Base-by-base conservation (phyloP, 2,329 filamentous ascomycete genomes). In the Cadophora sp. region DNA sequence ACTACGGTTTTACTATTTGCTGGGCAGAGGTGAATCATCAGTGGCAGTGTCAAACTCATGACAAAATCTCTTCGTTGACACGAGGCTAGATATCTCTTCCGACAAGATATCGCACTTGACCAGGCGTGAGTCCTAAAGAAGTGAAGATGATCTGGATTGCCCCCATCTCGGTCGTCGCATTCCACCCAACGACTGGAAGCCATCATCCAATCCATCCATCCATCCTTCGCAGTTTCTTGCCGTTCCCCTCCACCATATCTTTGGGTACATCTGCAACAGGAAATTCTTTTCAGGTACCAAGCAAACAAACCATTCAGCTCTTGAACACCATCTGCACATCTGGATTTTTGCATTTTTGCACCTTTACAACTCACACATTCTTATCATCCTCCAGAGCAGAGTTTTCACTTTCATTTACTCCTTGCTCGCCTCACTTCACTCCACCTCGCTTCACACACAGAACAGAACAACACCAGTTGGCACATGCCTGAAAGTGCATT, bases 401-500 rank as follows among this genome's bases (percentile, higher is more conserved):
- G 11, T 30, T 60, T 60, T 43, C 53, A 24, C 55, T 43, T 16
- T 14, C 55, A 24, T 13, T 13, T 33, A 43, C 55, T 58, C 36
- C 55, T 43, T 27, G 36, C 55, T 43, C 55, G 18, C 36, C 55
- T 58, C 55, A 58, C 20, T n/a, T 41, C 33, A 41, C 3, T 24
- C 14, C 20, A n/a, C 3, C n/a, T 20, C 16, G 45, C n/a, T n/a
- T n/a, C n/a, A n/a, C n/a, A n/a, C 43, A n/a, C 18, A n/a, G 2
- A 47, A 56, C 33, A 20, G 20, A 39, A 58, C 33, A 58, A 58
- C 55, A 58, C 55, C 36, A 27, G 13, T 22, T 5, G 22, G 18
- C 18, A 45, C 36, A 33, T 47, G 27, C 22, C 41, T 60, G 41
- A 60, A 60, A 60, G 58, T 60, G 58, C 58, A 60, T 60, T 60